These are phyloP conservation scores for Erodium maritimum DNA, from an alignment of 345 rosid species.

Conservation along the genomic window DNA sequence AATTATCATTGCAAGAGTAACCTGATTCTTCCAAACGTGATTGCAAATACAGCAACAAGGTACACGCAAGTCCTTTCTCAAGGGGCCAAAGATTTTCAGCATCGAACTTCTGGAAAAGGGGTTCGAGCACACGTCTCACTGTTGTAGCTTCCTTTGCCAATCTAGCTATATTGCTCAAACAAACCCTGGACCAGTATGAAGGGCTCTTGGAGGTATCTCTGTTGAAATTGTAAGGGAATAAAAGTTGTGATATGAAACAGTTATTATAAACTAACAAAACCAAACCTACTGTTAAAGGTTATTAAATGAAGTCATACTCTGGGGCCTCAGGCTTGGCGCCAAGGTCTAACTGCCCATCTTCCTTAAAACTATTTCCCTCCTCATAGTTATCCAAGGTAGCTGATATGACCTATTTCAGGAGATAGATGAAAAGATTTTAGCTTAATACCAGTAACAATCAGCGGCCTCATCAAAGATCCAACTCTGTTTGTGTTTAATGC, in stretches of 20 bases:
- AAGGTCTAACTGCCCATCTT: slow-evolving; percentile 11
- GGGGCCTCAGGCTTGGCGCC: neutral
- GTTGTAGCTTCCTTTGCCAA: slow-evolving; percentile 83
- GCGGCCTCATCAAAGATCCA: neutral
- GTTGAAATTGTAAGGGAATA: slow-evolving; percentile 12
- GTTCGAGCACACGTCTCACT: slow-evolving; percentile 82
- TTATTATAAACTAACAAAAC: neutral
- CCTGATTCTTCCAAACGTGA: slow-evolving; percentile 79
- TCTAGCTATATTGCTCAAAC: slow-evolving; percentile 64
- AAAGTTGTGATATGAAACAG: slow-evolving; percentile 7
- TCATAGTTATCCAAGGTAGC: slow-evolving; percentile 75
- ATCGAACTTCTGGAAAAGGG: slow-evolving; percentile 77
- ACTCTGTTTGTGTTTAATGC: neutral
- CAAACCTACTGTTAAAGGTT: neutral
- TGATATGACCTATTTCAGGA: slow-evolving; percentile 56
- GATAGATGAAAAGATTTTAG: neutral
- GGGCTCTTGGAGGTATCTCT: slow-evolving; percentile 74
- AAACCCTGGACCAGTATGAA: slow-evolving; percentile 75
- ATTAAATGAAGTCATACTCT: neutral
- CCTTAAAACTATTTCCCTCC: slow-evolving; percentile 27
- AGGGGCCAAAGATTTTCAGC: slow-evolving; percentile 58
- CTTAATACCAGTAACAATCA: neutral
- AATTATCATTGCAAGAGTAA: slow-evolving; percentile 5
- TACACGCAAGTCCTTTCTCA: slow-evolving; percentile 57
- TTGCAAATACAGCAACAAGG: slow-evolving; percentile 64